Percentiles rank a stretch among this genome's conserved stretches.
These are phyloP conservation scores for Theobroma cacao DNA, from an alignment of 345 rosid genomes.

Conservation along the genomic window DNA sequence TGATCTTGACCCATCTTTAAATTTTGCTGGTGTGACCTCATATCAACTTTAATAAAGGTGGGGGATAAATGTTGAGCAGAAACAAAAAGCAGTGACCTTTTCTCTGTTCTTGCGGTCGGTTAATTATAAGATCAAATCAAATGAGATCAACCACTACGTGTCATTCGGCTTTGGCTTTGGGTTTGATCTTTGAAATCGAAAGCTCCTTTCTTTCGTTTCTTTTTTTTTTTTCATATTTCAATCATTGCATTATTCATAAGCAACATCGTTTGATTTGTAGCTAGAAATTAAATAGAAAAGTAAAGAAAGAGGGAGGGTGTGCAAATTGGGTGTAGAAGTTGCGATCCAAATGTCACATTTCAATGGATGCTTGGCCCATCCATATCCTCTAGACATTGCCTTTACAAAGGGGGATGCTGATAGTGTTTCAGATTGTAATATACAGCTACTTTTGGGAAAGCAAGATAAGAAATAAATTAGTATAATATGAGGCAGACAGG, in stretches of 20 bases:
- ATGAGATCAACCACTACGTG: slow-evolving; percentile 21
- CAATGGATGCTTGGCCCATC: neutral
- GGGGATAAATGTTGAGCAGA: slow-evolving; percentile 3
- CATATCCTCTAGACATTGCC: neutral
- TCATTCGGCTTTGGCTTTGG: slow-evolving; percentile 7
- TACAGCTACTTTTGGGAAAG: slow-evolving; percentile 4
- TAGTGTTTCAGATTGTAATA: neutral
- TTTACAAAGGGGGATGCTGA: neutral
- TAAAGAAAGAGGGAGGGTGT: neutral
- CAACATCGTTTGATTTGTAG: neutral
- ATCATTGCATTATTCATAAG: slow-evolving; percentile 22
- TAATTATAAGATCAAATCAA: slow-evolving; percentile 18
- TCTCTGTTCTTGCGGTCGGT: slow-evolving; percentile 17
- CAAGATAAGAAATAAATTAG: neutral
- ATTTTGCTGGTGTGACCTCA: slow-evolving; percentile 14
- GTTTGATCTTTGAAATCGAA: neutral
- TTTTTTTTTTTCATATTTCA: neutral
- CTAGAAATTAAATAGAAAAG: neutral
- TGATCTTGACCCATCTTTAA: neutral
- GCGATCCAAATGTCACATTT: slow-evolving; percentile 4
- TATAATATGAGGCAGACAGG: neutral
- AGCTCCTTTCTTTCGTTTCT: neutral
- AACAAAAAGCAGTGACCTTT: slow-evolving; percentile 5
- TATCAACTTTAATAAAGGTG: slow-evolving; percentile 34
- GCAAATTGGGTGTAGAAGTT: neutral